These are phyloP conservation scores for Fraxinus sp. DNA, from an alignment of 305 asterid species.

Conservation along the genomic window DNA sequence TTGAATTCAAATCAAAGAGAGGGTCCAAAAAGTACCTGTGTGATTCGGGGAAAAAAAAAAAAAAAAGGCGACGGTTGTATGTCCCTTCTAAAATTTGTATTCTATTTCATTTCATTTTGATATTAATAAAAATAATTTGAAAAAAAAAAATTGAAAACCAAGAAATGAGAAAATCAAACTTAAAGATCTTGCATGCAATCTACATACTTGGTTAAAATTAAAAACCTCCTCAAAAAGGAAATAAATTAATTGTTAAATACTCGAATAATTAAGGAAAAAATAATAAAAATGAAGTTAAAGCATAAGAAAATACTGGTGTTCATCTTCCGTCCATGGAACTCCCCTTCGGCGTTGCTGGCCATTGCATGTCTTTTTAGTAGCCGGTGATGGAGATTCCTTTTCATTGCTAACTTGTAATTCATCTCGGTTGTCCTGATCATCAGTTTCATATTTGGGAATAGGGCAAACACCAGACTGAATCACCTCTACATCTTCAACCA, in stretches of 20 bases:
- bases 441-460: conserved; percentile 23
- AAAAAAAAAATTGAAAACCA: not conserved
- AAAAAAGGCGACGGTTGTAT: not conserved
- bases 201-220: not conserved
- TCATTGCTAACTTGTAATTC: not conserved
- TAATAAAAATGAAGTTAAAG: not conserved
- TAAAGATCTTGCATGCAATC: not conserved
- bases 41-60: not conserved
- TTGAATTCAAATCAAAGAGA: not conserved
- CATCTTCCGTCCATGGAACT: conserved; percentile 44
- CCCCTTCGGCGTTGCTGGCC: conserved; percentile 29
- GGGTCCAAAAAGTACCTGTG: not conserved
- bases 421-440: not conserved
- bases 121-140: too few relatives aligned
- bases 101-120: not conserved
- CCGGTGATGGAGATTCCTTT: conserved; percentile 3
- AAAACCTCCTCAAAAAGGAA: not conserved
- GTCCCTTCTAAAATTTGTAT: not conserved
- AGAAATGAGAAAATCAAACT: not conserved
- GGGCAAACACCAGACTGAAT: conserved; percentile 32
- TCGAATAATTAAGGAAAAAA: not conserved
- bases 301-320: conserved; percentile 37
- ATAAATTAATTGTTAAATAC: not conserved
- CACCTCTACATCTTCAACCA: conserved; percentile 31
- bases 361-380: not conserved